Evolutionary conservation across 805 yeast species (phyloP).

Genomic region (Cyberlindnera americana): DNA sequence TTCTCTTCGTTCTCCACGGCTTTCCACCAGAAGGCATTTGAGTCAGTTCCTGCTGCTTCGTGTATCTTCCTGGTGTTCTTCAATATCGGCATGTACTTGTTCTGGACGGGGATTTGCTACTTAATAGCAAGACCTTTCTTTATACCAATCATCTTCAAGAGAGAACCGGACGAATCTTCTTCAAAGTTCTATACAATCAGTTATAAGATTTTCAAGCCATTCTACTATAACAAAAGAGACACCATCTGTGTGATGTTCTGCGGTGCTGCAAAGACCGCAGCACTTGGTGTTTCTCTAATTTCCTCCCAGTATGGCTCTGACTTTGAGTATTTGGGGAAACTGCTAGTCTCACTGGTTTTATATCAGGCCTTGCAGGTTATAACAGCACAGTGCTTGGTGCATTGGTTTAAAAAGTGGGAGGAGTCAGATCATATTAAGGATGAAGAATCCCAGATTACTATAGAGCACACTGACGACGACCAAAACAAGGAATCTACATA

Average conservation of each 20-base stretch:
- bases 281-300: slow-evolving; percentile 81
- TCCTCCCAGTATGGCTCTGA: slow-evolving; percentile 72
- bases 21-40: slow-evolving; percentile 76
- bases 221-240: slow-evolving; percentile 66
- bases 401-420: slow-evolving; percentile 66
- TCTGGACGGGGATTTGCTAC: slow-evolving; percentile 67
- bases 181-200: slow-evolving; percentile 42
- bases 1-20: slow-evolving; percentile 84
- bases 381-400: slow-evolving; percentile 70
- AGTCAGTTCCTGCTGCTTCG: slow-evolving; percentile 61
- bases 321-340: slow-evolving; percentile 58
- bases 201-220: slow-evolving; percentile 46
- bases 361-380: slow-evolving; percentile 87
- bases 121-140: slow-evolving; percentile 57
- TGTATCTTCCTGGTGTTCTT: slow-evolving; percentile 77
- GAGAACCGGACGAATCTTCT: slow-evolving; percentile 45
- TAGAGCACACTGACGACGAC: not conserved
- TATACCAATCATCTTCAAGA: slow-evolving; percentile 39
- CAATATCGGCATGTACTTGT: slow-evolving; percentile 73
- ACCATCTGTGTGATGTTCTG: slow-evolving; percentile 79
- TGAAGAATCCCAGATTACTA: slow-evolving; percentile 16
- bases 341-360: slow-evolving; percentile 78
- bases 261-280: slow-evolving; percentile 93
- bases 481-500: too few species aligned
- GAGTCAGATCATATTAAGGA: slow-evolving; percentile 23